Base-by-base conservation (phyloP, 2,329 filamentous ascomycete genomes). In the Alternaria novae-zelandiae region DNA sequence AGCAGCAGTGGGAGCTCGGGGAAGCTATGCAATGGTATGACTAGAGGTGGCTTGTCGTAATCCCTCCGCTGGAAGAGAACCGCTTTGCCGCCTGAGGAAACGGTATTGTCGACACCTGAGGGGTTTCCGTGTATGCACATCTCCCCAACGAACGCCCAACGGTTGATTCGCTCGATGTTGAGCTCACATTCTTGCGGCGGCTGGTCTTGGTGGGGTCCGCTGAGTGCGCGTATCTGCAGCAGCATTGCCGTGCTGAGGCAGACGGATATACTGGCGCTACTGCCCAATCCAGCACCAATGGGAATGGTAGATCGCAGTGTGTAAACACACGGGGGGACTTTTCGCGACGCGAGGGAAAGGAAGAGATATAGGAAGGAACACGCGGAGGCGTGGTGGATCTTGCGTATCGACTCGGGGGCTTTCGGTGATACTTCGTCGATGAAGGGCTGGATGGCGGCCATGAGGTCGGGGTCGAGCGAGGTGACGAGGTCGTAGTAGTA, bases 71-170 rank as follows among this genome's bases (percentile, higher is more conserved):
- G 91, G 82, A 97, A 99, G 3, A 98, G 85, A 2, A 99, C 94
- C 0, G 94, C 96, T 82, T 97, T 97, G 61, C 96, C 96, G 74
- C 96, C 92, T 12, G 94, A 92, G 12, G 95, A 87, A 26, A 99
- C 95, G 3, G 96, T 99, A 80, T 99, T 99, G 82, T 99, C 96
- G 46, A 99, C 93, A 0, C 96, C 96, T 0, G 93, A 97, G 1
- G 96, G 96, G 75, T 97, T 98, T 41, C 95, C 96, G 77, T 99
- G 96, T 67, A 98, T 97, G 81, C 94, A 96, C 89, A 98, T 91
- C 80, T 99, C 96, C 23, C 91, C 91, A 1, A 99, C 96, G 80
- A 97, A 98, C 0, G 96, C 94, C 96, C 96, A 99, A 65, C 92
- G 88, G 80, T 99, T 99, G 82, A 99, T 97, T 67, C 95, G 89